Base-by-base conservation (phyloP, 2,329 filamentous ascomycete genomes). In the Daldinia eschscholtzii region DNA sequence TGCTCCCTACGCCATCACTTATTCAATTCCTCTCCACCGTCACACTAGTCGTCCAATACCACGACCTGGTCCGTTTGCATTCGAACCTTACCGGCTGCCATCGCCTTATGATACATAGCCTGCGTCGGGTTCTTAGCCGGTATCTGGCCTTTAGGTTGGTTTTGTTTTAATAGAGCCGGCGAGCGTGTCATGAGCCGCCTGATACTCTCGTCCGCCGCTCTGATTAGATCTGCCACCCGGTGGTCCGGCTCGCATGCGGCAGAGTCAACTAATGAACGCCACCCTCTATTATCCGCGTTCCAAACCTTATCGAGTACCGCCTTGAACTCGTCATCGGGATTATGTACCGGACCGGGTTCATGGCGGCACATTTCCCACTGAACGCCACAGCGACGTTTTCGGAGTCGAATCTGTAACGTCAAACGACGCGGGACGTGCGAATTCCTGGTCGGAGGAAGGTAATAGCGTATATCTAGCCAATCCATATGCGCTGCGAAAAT, bases 381-480 rank as follows among this genome's bases (percentile, higher is more conserved):
- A 3, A 81, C 75, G 50, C 83, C 80, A 26, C 84, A 85, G 41
- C 82, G 81, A 15, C 86, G 83, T 9, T 81, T 78, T 59, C 81
- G 81, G 56, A 89, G 80, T 50, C 81, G 82, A n/a, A 89, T 79
- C 41, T 88, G 83, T 41, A 92, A 78, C 1, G 80, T 79, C n/a
- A 89, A 75, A 18, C 80, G 78, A 39, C 81, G 80, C 20, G 73
- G 69, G 7, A 76, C 68, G 41, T 74, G 72, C 5, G 76, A 69
- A 42, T 76, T 74, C 61, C 73, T 74, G 3, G 73, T 68, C 18
- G 62, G 37, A 18, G 73, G 70, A 1, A 89, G 72, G 4, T 76
- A 78, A 73, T 91, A 91, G 41, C 84, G 83, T 6, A 92, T 77
- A 7, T 82, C 82, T 58, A 87, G 84, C 83, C 86, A 89, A 72